Percentiles rank a stretch among this genome's conserved stretches.
Conservation (phyloP, 805 yeast genomes). For the Lipomyces kockii region DNA sequence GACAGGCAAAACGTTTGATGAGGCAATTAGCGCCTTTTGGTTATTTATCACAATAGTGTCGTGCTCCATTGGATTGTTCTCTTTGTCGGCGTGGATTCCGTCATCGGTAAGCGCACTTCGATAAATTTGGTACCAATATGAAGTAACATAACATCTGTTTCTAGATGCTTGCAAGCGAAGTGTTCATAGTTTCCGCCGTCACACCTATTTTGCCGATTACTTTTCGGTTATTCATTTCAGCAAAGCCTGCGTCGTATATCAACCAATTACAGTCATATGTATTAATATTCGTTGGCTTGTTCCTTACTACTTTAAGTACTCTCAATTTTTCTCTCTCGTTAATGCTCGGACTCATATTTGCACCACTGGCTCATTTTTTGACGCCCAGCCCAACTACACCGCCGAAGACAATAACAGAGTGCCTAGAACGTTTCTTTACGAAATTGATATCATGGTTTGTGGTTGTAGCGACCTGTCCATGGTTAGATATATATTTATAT, state of each 20-base stretch:
- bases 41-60: constrained; percentile 44
- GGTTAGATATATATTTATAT: not conserved
- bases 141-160: not conserved
- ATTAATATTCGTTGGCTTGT: constrained; percentile 55
- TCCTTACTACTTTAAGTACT: constrained; percentile 73
- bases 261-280: constrained; percentile 23
- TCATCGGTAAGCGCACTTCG: constrained; percentile 7
- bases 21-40: constrained; percentile 44
- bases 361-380: constrained; percentile 70
- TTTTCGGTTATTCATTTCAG: constrained; percentile 7
- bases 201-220: constrained; percentile 14
- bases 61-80: constrained; percentile 30
- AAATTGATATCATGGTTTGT: constrained; percentile 40
- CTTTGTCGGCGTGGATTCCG: constrained; percentile 14
- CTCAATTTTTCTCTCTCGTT: constrained; percentile 85
- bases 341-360: constrained; percentile 65
- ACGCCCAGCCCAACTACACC: constrained; percentile 32
- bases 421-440: constrained; percentile 15
- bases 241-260: constrained; percentile 20
- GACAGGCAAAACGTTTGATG: constrained; percentile 37
- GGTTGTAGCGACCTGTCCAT: constrained; percentile 42
- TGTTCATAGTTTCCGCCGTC: constrained; percentile 7
- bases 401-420: constrained; percentile 1
- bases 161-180: not conserved
- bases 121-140: not conserved